phyloP scores from a whole-genome alignment of 192 early-diverging fungal genomes.

The Radiomyces spectabilis region DNA sequence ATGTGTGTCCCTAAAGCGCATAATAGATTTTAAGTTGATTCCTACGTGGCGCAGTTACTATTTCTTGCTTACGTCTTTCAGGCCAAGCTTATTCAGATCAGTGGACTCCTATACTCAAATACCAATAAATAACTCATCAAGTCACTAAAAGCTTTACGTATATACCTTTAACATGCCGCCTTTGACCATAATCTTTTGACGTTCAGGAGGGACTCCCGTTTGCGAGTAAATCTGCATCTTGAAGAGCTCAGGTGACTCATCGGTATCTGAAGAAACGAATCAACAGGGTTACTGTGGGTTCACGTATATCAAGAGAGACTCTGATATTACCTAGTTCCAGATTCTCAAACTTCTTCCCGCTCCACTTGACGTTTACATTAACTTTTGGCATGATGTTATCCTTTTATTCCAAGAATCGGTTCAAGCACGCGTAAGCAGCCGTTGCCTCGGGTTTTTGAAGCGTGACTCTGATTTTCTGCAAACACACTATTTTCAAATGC shows the following conservation, averaged over 20 bases:
- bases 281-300: neutral
- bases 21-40: too few relatives aligned
- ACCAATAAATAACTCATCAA: neutral
- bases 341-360: constrained; percentile 75
- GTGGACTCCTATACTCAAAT: constrained; percentile 59
- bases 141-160: neutral
- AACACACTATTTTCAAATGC: too few relatives aligned
- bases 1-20: constrained; percentile 27
- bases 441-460: too few relatives aligned
- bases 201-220: constrained; percentile 84
- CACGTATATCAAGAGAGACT: neutral
- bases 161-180: constrained; percentile 84
- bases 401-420: too few relatives aligned
- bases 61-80: constrained; percentile 56
- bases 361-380: constrained; percentile 86
- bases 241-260: constrained; percentile 70
- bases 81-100: constrained; percentile 59
- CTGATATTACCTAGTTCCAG: constrained; percentile 60
- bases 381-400: constrained; percentile 18
- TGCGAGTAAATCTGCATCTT: constrained; percentile 86
- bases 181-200: constrained; percentile 93
- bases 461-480: too few relatives aligned
- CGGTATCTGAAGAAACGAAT: constrained; percentile 33
- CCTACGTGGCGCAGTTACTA: too few relatives aligned
- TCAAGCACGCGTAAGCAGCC: too few relatives aligned